Conservation (phyloP, 148 eudicot species). For the Rhododendron molle region DNA sequence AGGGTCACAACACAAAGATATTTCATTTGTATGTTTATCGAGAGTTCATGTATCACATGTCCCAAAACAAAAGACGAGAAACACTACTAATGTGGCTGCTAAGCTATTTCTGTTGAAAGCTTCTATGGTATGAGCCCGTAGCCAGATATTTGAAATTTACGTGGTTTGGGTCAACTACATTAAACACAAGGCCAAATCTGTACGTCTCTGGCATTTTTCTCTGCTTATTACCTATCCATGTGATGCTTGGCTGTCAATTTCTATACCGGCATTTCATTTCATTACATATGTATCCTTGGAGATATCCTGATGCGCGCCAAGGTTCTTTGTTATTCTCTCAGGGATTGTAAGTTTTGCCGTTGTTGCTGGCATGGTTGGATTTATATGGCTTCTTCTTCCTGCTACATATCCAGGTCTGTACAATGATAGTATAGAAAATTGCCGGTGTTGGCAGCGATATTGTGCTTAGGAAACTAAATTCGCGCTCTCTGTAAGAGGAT, state of each 20-base stretch:
- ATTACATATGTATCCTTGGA: background rate
- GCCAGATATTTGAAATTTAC: background rate
- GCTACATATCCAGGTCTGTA: slow-evolving; percentile 53
- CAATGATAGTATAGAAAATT: slow-evolving; percentile 43
- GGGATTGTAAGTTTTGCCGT: slow-evolving; percentile 53
- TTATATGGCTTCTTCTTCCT: slow-evolving; percentile 58
- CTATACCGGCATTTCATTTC: background rate
- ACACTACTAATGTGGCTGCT: background rate
- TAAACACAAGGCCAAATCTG: background rate
- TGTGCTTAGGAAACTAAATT: slow-evolving; percentile 50
- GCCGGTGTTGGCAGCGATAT: slow-evolving; percentile 78
- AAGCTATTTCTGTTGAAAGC: background rate
- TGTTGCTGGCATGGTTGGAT: slow-evolving; percentile 50
- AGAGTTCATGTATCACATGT: background rate
- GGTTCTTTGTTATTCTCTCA: slow-evolving; percentile 25
- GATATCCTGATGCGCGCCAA: background rate
- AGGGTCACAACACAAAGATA: background rate
- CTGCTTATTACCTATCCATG: background rate
- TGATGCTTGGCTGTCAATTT: background rate
- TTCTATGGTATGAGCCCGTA: background rate
- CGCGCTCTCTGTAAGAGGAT: background rate
- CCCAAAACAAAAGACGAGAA: background rate
- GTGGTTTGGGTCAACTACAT: background rate
- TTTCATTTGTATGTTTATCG: background rate
- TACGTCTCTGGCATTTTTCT: background rate